Evolutionary conservation across 2,329 filamentous ascomycete genomes (phyloP), one percentile per base, ranked within the genome.

Genomic region (Pseudogymnoascus sp.): DNA sequence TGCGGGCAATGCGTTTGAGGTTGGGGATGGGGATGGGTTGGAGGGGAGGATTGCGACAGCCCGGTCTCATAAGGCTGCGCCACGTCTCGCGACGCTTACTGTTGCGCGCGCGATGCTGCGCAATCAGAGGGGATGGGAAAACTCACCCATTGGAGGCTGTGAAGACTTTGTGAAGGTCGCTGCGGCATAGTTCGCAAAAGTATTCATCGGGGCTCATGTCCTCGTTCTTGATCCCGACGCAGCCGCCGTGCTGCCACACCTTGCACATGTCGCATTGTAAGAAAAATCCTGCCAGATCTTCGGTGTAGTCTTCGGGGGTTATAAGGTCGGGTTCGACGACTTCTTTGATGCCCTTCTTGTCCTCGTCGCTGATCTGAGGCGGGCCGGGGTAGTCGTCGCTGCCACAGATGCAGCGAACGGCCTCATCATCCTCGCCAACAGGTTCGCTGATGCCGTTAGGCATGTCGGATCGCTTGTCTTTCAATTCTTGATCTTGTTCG

Each of bases 221-320:
- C 76, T 96, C 93, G 69, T 95, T 95, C 79, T 96, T 92, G 72
- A 99, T 96, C 65, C 95, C 93, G 65, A 99, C 93, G 73, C 95
- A 99, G 65, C 93, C 93, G 71, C 95, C 95, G 75, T 99, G 95
- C 75, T 99, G 95, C 95, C 93, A 99, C 67, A 97, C 95, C 75
- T 96, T 96, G 81, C 95, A 99, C 67, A 90, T 82, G 77, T 97
- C 95, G 83, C 95, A 99, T 79, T 97, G 93, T 69, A 99, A 93
- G 77, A 97, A 99, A 77, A 97, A 89, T 61, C 93, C 93, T 50
- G 93, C 95, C 68, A 93, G 83, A 68, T 97, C 93, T 34, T 87
- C 85, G 67, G 91, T 81, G 67, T 79, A 72, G 69, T 81, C 73
- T 65, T 78, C 86, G 78, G 75, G 81, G 75, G 75, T 82, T 77